A percentile compares a stretch with the other conserved stretches of the same genome.
Conservation (phyloP, 2,329 filamentous ascomycete genomes). For the Claviceps digitariae region DNA sequence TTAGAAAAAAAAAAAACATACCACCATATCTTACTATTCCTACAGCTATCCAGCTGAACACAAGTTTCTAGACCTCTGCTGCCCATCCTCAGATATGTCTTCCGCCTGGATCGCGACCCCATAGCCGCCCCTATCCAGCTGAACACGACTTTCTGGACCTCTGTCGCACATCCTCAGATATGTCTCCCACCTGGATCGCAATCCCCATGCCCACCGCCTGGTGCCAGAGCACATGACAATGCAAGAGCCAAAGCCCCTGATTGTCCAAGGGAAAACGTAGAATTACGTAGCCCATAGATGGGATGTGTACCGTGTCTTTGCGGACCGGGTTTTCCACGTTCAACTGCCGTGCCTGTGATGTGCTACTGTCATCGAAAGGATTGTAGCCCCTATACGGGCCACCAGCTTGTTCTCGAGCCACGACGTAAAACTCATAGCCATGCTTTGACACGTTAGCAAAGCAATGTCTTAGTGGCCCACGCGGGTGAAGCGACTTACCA, state of each 20-base stretch:
- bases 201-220: slow-evolving; percentile 20
- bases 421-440: slow-evolving; percentile 9
- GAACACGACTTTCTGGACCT: background rate
- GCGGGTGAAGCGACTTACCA: slow-evolving; percentile 17
- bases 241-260: slow-evolving; percentile 23
- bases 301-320: slow-evolving; percentile 20
- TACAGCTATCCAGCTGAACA: too few relatives aligned
- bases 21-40: background rate
- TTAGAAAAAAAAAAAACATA: background rate
- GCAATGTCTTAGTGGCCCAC: background rate
- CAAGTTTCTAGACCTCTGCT: background rate
- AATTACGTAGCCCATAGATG: slow-evolving; percentile 20
- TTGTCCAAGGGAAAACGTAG: slow-evolving; percentile 22
- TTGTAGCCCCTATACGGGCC: slow-evolving; percentile 8
- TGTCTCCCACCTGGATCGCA: slow-evolving; percentile 6
- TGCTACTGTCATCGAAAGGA: slow-evolving; percentile 5
- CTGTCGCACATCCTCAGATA: background rate
- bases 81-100: background rate
- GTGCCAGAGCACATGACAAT: slow-evolving; percentile 25
- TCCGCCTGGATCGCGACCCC: slow-evolving; percentile 7
- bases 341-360: background rate
- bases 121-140: background rate
- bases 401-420: slow-evolving; percentile 5
- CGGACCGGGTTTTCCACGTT: slow-evolving; percentile 14
- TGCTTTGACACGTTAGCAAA: slow-evolving; percentile 6